Percentiles rank a stretch among this genome's conserved stretches.
Evolutionary conservation across 2,329 filamentous ascomycete species (phyloP).

Genomic region (Coniella lustricola): DNA sequence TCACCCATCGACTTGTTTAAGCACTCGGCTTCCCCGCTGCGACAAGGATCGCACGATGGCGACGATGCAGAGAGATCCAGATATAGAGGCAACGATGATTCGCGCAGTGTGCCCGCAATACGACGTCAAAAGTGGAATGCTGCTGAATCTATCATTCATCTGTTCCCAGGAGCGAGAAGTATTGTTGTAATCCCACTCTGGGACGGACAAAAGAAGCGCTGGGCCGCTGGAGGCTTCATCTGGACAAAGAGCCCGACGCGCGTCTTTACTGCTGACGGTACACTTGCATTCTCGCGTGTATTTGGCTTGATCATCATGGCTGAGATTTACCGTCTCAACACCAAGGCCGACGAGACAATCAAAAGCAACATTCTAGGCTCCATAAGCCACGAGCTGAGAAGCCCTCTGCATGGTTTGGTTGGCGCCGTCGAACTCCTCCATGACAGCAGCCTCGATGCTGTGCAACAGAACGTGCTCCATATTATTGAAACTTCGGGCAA

Average conservation of each 20-base stretch:
- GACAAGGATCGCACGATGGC: conserved; percentile 3
- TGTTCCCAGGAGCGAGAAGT: conserved; percentile 37
- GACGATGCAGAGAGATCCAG: neutral
- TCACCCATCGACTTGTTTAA: neutral
- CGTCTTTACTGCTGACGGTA: conserved; percentile 37
- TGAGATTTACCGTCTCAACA: conserved; percentile 42
- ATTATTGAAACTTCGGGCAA: conserved; percentile 45
- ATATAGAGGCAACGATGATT: neutral
- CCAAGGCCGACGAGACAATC: conserved; percentile 33
- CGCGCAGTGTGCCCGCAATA: conserved; percentile 4
- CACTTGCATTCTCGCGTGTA: conserved; percentile 43
- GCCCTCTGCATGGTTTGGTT: conserved; percentile 54
- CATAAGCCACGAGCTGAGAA: conserved; percentile 55
- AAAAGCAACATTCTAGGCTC: conserved; percentile 54
- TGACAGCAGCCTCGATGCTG: conserved; percentile 40
- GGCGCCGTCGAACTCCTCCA: conserved; percentile 46
- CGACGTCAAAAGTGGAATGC: conserved; percentile 20
- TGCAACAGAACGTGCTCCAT: conserved; percentile 39
- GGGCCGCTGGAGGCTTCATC: conserved; percentile 42
- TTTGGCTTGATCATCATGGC: conserved; percentile 50
- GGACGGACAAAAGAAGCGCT: conserved; percentile 32
- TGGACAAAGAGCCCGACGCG: conserved; percentile 39
- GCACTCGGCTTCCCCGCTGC: neutral
- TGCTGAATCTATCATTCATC: conserved; percentile 25
- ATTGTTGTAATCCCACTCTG: conserved; percentile 42